Conservation (phyloP, 257 asterid species). For the Primulina eburnea region DNA sequence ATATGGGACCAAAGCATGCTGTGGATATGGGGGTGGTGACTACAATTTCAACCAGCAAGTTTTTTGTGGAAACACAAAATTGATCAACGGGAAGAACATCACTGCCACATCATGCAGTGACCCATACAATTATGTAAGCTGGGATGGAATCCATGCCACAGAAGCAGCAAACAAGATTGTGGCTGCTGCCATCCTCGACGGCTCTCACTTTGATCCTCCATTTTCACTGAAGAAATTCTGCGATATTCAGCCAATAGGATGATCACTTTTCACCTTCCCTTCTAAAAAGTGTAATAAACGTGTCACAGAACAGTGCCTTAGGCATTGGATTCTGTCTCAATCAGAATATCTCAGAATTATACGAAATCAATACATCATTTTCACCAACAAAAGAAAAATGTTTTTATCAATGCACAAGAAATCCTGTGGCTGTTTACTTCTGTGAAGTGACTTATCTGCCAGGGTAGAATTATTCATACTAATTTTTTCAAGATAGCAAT, state of each 20-base stretch:
- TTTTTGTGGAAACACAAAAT: conserved; percentile 46
- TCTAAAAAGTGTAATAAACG: not conserved
- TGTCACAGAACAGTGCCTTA: not conserved
- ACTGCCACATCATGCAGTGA: conserved; percentile 57
- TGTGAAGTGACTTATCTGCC: not conserved
- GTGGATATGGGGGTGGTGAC: conserved; percentile 75
- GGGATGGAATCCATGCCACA: conserved; percentile 80
- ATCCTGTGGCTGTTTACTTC: not conserved
- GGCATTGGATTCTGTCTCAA: not conserved
- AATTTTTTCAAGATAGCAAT: conserved; percentile 30
- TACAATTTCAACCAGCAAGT: conserved; percentile 51
- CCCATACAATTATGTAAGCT: conserved; percentile 65
- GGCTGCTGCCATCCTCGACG: conserved; percentile 35
- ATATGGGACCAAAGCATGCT: conserved; percentile 72
- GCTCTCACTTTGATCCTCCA: conserved; percentile 38
- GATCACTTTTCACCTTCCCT: not conserved
- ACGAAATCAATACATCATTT: conserved; percentile 10
- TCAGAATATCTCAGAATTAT: not conserved
- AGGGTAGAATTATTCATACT: conserved; percentile 11
- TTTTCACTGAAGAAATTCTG: conserved; percentile 31
- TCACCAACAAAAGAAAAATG: conserved; percentile 2
- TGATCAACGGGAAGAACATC: conserved; percentile 38
- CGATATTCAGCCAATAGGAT: conserved; percentile 25
- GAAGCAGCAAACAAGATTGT: conserved; percentile 77
- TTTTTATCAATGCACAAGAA: conserved; percentile 2